Evolutionary conservation across 345 rosid genomes (phyloP).

Genomic region (Arabidopsis thaliana): DNA sequence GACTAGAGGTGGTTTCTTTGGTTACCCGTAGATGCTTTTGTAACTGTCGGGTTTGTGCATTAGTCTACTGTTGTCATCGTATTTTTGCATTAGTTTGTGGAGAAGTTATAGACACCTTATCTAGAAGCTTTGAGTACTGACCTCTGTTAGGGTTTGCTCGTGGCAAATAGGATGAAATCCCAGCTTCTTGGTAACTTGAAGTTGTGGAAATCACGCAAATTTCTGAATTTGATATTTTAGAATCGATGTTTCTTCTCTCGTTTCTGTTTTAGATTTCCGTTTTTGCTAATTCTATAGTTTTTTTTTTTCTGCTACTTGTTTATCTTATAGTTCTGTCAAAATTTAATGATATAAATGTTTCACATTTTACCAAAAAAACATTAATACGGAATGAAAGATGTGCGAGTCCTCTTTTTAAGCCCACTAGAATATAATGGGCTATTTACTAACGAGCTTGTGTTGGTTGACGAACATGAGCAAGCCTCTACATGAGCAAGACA

Average conservation of each 20-base stretch:
- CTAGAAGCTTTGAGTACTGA: background rate
- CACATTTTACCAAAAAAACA: no score
- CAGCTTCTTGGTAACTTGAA: background rate
- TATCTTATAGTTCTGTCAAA: no score
- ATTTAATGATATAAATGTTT: no score
- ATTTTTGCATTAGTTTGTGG: background rate
- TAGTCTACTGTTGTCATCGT: background rate
- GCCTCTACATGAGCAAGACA: no score
- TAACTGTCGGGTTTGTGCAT: background rate
- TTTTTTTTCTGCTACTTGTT: no score
- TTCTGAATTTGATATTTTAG: no score
- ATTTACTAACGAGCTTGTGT: background rate
- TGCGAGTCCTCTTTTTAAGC: background rate
- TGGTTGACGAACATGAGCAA: background rate
- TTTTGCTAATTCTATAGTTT: no score
- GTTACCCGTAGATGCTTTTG: background rate
- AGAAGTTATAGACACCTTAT: background rate
- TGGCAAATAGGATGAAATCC: background rate
- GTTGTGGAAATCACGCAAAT: background rate
- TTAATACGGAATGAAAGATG: background rate
- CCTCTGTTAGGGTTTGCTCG: background rate
- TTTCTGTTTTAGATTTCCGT: no score
- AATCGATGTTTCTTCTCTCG: no score
- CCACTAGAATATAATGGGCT: background rate
- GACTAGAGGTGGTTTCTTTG: background rate